Evolutionary conservation across 2,329 filamentous ascomycete species (phyloP).

Genomic region (Fusarium sp.): DNA sequence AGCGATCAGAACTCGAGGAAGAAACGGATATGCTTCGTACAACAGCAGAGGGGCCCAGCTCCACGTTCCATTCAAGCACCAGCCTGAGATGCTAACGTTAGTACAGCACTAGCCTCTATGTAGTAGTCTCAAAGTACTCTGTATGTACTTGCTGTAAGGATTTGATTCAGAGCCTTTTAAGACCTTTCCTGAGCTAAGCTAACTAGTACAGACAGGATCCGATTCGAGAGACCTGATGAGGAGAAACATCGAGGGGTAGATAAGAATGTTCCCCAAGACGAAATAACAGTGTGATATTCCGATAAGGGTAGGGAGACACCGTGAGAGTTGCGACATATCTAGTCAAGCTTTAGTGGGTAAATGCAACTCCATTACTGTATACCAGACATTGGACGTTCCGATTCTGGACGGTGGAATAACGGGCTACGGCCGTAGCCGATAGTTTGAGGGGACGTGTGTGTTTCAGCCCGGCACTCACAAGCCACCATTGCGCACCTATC

Average conservation of each 20-base stretch:
- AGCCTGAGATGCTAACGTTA: neutral
- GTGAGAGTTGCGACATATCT: neutral
- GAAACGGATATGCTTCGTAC: neutral
- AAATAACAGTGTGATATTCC: neutral
- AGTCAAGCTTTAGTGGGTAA: constrained; percentile 9
- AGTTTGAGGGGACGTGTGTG: constrained; percentile 16
- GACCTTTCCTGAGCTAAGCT: constrained; percentile 1
- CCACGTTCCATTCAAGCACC: constrained; percentile 18
- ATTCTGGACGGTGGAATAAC: neutral
- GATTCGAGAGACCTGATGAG: neutral
- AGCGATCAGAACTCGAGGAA: neutral
- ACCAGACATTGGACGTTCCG: constrained; percentile 13
- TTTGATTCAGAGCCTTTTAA: neutral
- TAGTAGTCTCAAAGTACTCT: neutral
- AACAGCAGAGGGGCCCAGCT: neutral
- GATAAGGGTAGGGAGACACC: neutral
- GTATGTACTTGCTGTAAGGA: neutral
- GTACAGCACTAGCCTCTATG: neutral
- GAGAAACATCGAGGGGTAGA: neutral
- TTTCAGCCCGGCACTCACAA: constrained; percentile 36
- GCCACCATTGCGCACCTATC: constrained; percentile 8
- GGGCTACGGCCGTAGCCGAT: constrained; percentile 10
- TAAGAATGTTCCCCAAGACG: neutral
- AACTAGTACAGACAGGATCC: neutral
- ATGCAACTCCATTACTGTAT: neutral